A percentile compares a stretch with the other conserved stretches of the same genome.
Conservation (phyloP, 805 yeast species). For the Ogataea nakhonphanomensis region DNA sequence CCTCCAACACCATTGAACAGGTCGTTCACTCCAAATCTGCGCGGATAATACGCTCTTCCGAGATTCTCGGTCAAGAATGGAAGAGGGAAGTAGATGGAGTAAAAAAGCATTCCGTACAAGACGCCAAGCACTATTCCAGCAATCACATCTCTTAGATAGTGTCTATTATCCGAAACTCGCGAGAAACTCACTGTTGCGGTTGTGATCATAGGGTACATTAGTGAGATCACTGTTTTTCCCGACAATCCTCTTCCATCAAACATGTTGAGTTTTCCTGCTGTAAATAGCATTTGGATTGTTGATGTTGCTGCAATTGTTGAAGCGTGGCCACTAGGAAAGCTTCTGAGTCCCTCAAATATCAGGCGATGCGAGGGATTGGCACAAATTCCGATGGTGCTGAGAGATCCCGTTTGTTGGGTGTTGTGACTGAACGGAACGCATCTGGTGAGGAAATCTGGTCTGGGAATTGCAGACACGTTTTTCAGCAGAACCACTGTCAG, state of each 20-base stretch:
- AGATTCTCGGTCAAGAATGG: conserved; percentile 26
- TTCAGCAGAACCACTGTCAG: conserved; percentile 42
- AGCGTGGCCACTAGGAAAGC: conserved; percentile 60
- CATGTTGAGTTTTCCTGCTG: conserved; percentile 34
- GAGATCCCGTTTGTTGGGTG: conserved; percentile 30
- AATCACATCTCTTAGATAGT: conserved; percentile 39
- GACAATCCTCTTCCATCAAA: conserved; percentile 37
- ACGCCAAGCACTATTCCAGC: conserved; percentile 40
- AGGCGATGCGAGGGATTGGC: conserved; percentile 33
- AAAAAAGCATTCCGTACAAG: conserved; percentile 32
- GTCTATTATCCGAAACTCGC: conserved; percentile 47
- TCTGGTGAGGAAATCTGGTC: conserved; percentile 53
- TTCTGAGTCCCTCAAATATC: conserved; percentile 50
- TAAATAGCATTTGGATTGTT: conserved; percentile 34
- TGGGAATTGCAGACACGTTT: conserved; percentile 44
- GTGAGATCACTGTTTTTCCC: conserved; percentile 31
- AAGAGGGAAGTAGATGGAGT: conserved; percentile 41
- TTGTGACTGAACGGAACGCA: conserved; percentile 40
- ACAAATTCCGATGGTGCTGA: conserved; percentile 48
- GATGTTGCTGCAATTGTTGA: conserved; percentile 48
- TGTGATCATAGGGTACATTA: conserved; percentile 34
- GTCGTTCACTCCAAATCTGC: conserved; percentile 32
- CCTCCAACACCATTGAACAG: conserved; percentile 31
- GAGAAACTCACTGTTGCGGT: conserved; percentile 38
- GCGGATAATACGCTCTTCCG: conserved; percentile 44